Conservation (phyloP, 2,329 filamentous ascomycete species). For the Pseudopithomyces chartarum region DNA sequence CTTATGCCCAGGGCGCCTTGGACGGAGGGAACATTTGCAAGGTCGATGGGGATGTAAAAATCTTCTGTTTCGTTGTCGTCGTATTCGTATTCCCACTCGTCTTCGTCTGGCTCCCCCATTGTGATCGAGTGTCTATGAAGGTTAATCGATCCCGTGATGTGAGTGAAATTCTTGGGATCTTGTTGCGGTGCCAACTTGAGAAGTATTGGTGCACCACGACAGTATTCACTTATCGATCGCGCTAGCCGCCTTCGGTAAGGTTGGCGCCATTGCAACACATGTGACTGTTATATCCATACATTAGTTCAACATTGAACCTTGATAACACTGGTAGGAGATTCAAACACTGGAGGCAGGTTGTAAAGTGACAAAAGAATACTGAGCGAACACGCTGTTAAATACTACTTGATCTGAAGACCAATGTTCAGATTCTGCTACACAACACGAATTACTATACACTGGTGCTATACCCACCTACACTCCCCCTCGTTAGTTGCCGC, state of each 20-base stretch:
- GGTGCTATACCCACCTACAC: slow-evolving; percentile 45
- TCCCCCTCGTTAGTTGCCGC: slow-evolving; percentile 44
- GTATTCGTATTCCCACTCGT: slow-evolving; percentile 69
- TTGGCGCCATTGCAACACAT: too few species aligned
- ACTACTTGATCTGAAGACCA: too few species aligned
- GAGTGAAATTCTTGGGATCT: neutral
- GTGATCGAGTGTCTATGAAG: neutral
- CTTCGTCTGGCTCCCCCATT: slow-evolving; percentile 34
- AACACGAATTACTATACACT: slow-evolving; percentile 38
- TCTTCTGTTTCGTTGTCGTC: slow-evolving; percentile 59
- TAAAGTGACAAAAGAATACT: too few species aligned
- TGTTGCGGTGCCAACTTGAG: too few species aligned
- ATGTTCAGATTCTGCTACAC: too few species aligned
- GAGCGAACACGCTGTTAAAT: too few species aligned
- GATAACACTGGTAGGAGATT: too few species aligned
- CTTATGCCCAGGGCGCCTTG: slow-evolving; percentile 13
- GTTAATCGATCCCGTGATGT: too few species aligned
- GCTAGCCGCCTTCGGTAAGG: neutral
- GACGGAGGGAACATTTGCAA: slow-evolving; percentile 49
- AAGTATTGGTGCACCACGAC: neutral
- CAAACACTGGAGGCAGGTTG: too few species aligned
- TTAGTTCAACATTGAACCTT: too few species aligned
- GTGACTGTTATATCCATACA: too few species aligned
- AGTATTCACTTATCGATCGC: neutral
- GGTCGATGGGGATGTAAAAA: slow-evolving; percentile 65